A percentile compares a stretch with the other conserved stretches of the same genome.
Evolutionary conservation across 129 eudicot genomes (phyloP).

Genomic region (Flaveria trinervia): DNA sequence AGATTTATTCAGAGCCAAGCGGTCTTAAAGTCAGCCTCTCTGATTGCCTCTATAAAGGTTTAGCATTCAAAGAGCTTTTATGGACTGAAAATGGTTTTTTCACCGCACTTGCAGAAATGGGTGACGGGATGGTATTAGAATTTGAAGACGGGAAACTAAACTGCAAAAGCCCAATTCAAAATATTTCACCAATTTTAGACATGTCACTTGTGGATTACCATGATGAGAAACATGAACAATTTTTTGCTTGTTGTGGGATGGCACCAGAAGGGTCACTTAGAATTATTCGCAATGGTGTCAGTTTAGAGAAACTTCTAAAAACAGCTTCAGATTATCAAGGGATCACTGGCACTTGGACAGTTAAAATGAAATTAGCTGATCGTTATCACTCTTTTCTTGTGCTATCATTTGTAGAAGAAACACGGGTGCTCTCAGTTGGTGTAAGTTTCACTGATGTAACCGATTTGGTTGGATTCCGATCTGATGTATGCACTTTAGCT

Average conservation of each 20-base stretch:
- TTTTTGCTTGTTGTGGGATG: slow-evolving; percentile 96
- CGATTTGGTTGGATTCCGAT: slow-evolving; percentile 77
- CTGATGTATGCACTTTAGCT: slow-evolving; percentile 95
- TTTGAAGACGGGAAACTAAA: slow-evolving; percentile 67
- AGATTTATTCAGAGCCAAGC: slow-evolving; percentile 52
- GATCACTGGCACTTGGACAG: slow-evolving; percentile 86
- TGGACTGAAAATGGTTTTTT: slow-evolving; percentile 83
- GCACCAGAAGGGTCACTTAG: slow-evolving; percentile 93
- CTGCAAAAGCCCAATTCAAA: slow-evolving; percentile 70
- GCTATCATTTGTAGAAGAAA: slow-evolving; percentile 93
- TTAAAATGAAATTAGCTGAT: slow-evolving; percentile 71
- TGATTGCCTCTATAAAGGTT: slow-evolving; percentile 74
- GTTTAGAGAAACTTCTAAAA: slow-evolving; percentile 75
- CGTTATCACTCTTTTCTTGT: slow-evolving; percentile 77
- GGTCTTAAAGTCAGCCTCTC: slow-evolving; percentile 69
- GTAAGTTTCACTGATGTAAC: slow-evolving; percentile 92
- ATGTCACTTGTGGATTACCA: slow-evolving; percentile 77
- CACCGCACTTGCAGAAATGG: slow-evolving; percentile 87
- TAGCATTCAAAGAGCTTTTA: slow-evolving; percentile 66
- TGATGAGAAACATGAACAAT: slow-evolving; percentile 90
- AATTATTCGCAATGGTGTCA: slow-evolving; percentile 78
- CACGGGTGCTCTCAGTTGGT: slow-evolving; percentile 96
- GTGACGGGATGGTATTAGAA: slow-evolving; percentile 89
- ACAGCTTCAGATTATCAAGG: slow-evolving; percentile 90
- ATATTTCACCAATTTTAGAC: slow-evolving; percentile 90